phyloP scores from a whole-genome alignment of 805 yeast species.

The Saturnispora saitoi region DNA sequence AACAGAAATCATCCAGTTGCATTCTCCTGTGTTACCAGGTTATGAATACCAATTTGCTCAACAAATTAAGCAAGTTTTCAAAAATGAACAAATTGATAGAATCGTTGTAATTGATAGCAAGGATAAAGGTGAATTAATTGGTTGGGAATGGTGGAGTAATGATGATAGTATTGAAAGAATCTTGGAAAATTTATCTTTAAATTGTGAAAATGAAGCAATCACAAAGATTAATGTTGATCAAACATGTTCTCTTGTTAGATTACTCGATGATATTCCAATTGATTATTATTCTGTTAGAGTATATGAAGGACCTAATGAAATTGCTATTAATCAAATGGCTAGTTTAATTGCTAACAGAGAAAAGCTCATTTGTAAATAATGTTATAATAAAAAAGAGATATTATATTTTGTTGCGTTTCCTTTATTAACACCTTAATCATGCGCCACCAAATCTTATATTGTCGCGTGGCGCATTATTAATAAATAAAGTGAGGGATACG shows the following conservation, averaged over 20 bases:
- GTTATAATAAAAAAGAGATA: too few relatives aligned
- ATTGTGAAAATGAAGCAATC: not conserved
- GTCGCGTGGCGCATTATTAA: too few relatives aligned
- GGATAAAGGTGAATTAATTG: conserved; percentile 9
- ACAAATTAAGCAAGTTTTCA: conserved; percentile 4
- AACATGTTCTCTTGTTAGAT: not conserved
- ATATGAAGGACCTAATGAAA: conserved; percentile 12
- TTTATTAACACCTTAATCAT: too few relatives aligned
- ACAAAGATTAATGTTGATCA: not conserved
- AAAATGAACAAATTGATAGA: not conserved
- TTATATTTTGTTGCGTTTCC: too few relatives aligned
- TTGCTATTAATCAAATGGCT: conserved; percentile 5
- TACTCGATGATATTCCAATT: not conserved
- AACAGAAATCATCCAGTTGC: conserved; percentile 8
- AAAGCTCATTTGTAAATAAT: not conserved
- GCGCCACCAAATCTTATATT: too few relatives aligned
- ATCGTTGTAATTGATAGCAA: conserved; percentile 8
- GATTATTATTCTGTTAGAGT: conserved; percentile 11
- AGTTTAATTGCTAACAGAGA: conserved; percentile 2
- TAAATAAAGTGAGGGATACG: too few relatives aligned
- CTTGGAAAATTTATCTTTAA: not conserved
- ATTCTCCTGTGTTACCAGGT: conserved; percentile 13
- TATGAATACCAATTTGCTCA: conserved; percentile 11
- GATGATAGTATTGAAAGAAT: conserved; percentile 1
- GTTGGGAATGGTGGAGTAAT: conserved; percentile 1